These are phyloP conservation scores for Groenewaldozyma auringiensis DNA, from an alignment of 1,139 yeast genomes.

Conservation along the genomic window DNA sequence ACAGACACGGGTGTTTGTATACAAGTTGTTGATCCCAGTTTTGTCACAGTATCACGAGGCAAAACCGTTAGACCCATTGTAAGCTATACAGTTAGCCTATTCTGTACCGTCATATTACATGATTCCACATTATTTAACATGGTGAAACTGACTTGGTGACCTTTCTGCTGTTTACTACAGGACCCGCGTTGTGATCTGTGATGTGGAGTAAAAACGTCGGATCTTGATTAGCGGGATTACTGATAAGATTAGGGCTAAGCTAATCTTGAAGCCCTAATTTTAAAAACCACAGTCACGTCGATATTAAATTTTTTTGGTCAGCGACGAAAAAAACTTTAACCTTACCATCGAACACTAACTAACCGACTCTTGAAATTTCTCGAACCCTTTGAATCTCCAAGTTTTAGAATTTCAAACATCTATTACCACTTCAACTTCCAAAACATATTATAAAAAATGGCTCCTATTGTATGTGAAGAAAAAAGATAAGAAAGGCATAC, in stretches of 20 bases:
- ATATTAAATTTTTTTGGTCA: no score
- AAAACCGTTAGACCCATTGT: constrained; percentile 2
- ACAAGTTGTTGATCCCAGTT: constrained; percentile 8
- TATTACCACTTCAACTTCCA: background rate
- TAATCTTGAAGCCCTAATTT: background rate
- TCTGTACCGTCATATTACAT: no score
- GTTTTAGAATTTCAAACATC: background rate
- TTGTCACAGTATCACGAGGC: constrained; percentile 2
- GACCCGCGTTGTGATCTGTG: no score
- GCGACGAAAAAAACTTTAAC: background rate
- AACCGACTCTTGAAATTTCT: background rate
- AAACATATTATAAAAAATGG: constrained; percentile 49
- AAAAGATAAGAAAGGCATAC: constrained; percentile 22
- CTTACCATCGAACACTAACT: background rate
- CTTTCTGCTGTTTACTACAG: no score
- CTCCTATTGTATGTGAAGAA: constrained; percentile 73
- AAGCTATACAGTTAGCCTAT: no score
- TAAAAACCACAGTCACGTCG: background rate
- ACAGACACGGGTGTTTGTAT: constrained; percentile 35
- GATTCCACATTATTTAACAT: no score
- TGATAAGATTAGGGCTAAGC: constrained; percentile 14
- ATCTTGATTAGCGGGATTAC: no score
- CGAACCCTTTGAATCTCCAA: background rate
- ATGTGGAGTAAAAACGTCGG: no score
- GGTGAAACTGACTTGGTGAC: no score